Conservation (phyloP, 768 basidiomycete genomes). For the Candolleomyces aberdarensis region DNA sequence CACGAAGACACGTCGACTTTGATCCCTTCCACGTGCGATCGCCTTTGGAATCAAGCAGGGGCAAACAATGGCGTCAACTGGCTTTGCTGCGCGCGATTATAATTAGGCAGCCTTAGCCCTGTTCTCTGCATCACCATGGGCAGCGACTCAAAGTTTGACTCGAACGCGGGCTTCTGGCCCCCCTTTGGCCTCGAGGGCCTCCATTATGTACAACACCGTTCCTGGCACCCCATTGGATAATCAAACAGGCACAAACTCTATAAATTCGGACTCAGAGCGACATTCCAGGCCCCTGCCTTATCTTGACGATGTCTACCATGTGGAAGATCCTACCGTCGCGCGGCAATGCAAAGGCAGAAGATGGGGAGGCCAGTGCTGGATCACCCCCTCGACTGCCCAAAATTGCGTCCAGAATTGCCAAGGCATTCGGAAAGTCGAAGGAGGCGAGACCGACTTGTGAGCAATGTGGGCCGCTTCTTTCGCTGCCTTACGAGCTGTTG, state of each 20-base stretch:
- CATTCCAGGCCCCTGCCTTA: neutral
- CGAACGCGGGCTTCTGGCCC: neutral
- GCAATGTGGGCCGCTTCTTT: neutral
- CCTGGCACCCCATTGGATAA: neutral
- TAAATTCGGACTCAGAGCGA: neutral
- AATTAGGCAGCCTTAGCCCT: neutral
- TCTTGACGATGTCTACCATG: slow-evolving; percentile 1
- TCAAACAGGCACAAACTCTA: slow-evolving; percentile 4
- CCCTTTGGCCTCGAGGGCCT: neutral
- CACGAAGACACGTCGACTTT: slow-evolving; percentile 1
- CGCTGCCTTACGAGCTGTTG: slow-evolving; percentile 3
- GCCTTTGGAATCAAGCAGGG: neutral
- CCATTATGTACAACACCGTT: neutral
- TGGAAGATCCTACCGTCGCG: slow-evolving; percentile 4
- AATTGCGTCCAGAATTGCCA: neutral
- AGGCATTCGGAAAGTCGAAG: neutral
- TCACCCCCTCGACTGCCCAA: neutral
- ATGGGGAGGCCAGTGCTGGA: neutral
- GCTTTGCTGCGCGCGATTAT: neutral
- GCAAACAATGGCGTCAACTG: slow-evolving; percentile 10
- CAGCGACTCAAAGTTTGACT: neutral
- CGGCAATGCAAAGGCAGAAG: neutral
- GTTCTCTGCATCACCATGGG: neutral
- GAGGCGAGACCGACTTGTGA: neutral
- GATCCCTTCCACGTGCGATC: neutral